Evolutionary conservation across 1,139 yeast genomes (phyloP).

Genomic region (Diutina sp.): DNA sequence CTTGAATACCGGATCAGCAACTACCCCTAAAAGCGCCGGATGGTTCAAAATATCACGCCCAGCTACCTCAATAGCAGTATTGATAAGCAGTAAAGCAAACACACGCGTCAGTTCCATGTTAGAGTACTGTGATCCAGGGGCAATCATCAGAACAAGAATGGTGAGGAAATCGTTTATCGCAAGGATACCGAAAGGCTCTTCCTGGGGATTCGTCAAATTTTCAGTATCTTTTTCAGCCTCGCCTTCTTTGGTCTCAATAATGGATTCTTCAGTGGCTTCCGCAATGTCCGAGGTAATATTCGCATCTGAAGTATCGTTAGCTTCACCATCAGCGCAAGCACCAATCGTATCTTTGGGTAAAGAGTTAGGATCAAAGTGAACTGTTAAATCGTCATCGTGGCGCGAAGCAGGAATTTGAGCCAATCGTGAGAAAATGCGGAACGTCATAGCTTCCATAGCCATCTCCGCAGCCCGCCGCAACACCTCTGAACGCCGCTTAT

Average conservation of each 20-base stretch:
- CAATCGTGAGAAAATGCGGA: conserved; percentile 53
- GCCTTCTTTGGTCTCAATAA: neutral
- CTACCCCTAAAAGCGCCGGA: conserved; percentile 50
- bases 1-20: conserved; percentile 73
- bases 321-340: neutral
- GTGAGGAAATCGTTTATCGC: conserved; percentile 60
- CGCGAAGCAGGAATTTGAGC: conserved; percentile 40
- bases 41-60: conserved; percentile 59
- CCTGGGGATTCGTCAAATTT: neutral
- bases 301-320: neutral
- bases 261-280: neutral
- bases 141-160: conserved; percentile 69
- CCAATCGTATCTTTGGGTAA: conserved; percentile 32
- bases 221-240: neutral
- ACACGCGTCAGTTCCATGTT: conserved; percentile 82
- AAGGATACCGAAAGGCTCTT: conserved; percentile 47
- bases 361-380: conserved; percentile 20
- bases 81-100: conserved; percentile 66
- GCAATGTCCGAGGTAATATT: neutral
- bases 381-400: conserved; percentile 17
- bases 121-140: conserved; percentile 72
- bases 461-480: conserved; percentile 83
- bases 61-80: conserved; percentile 71
- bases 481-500: conserved; percentile 83
- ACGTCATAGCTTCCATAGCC: conserved; percentile 62